Base-by-base conservation (phyloP, 2,329 filamentous ascomycete genomes). In the Sclerotinia sclerotiorum region DNA sequence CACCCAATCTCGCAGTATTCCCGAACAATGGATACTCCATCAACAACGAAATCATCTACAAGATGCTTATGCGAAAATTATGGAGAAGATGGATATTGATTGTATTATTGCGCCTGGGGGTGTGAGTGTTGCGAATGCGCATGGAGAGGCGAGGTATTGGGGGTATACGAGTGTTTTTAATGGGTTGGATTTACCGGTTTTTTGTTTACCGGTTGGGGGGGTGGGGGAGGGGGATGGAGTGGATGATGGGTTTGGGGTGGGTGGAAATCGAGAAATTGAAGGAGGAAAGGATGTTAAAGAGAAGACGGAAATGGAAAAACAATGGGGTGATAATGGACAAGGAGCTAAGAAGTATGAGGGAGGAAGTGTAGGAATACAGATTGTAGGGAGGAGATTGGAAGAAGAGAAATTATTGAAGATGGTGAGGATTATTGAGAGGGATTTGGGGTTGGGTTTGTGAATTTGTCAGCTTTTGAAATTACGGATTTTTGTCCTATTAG, bases 331-430 rank as follows among this genome's bases (percentile, higher is more conserved):
- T 3, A 39, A 48, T 1, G 54, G 42, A 6, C 21, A 35, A 3
- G 65, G 57, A 0, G 46, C 65, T 2, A 21, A 5, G 13, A 73
- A 77, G 7, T 80, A 80, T 70, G 76, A 81, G 35, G 79, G 78
- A 0, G 77, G 84, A 63, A 84, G 84, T 0, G 80, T 87, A 8
- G 82, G 82, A 2, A 68, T 88, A 27, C 85, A 88, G 74, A 78
- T 87, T 29, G 78, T 86, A 19, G 83, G 82, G 10, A 78, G 79
- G 39, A 82, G 81, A 68, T 77, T 86, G 21, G 81, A 87, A 62
- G 85, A 88, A 69, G 85, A 88, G 74, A 86, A 81, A 74, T 78
- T 87, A 0, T 73, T 87, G 17, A 35, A 13, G 3, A 52, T 76
- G 27, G 71, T 69, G 2, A 72, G 72, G 67, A 69, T 74, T n/a